Conservation (phyloP, 305 asterid genomes). For the Stenogyne calaminthoides region DNA sequence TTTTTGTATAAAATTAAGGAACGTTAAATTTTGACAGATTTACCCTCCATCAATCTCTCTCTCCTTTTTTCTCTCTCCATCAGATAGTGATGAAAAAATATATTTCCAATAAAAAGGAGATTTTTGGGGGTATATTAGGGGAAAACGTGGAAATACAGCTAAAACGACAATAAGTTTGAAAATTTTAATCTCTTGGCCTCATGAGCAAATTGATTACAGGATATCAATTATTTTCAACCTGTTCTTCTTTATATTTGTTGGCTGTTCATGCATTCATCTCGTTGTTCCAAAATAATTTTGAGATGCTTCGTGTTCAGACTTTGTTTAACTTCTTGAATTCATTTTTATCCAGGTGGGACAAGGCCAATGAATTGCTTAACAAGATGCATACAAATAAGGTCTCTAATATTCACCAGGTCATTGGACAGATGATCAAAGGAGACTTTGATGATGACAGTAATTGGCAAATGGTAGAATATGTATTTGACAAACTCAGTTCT, state of each 20-base stretch:
- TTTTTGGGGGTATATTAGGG: too few relatives aligned
- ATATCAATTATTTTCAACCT: neutral
- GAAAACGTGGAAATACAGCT: too few relatives aligned
- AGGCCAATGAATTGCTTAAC: constrained; percentile 64
- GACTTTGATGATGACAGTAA: constrained; percentile 76
- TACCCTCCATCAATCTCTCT: too few relatives aligned
- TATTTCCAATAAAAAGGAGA: too few relatives aligned
- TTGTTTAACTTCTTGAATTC: constrained; percentile 31
- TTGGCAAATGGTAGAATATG: constrained; percentile 98
- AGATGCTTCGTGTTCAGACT: constrained; percentile 12
- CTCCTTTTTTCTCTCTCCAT: too few relatives aligned
- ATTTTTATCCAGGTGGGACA: constrained; percentile 66
- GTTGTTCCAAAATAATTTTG: neutral
- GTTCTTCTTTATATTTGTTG: neutral
- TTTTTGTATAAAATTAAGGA: too few relatives aligned
- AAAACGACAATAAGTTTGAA: too few relatives aligned
- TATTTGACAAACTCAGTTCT: constrained; percentile 83
- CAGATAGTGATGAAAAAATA: too few relatives aligned
- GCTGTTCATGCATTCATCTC: constrained; percentile 9
- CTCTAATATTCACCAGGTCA: constrained; percentile 86
- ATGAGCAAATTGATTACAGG: constrained; percentile 17
- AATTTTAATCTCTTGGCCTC: neutral
- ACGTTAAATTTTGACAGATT: too few relatives aligned
- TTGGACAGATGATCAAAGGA: constrained; percentile 93
- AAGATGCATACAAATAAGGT: constrained; percentile 71